Conservation (phyloP, 2,329 filamentous ascomycete genomes). For the Thermoascus crustaceus region DNA sequence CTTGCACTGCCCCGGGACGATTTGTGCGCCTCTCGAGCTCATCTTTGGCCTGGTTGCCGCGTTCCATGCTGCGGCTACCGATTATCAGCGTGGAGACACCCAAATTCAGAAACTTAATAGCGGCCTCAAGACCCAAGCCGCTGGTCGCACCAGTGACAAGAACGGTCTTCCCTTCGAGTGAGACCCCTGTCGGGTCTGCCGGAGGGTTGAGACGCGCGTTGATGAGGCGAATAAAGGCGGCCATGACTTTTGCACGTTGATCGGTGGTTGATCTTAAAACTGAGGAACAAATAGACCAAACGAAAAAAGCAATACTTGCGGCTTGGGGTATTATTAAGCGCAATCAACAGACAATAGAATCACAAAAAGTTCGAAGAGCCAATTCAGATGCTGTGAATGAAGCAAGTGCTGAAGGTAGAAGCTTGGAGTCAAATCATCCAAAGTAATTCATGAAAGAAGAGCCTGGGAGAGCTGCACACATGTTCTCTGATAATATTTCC, state of each 20-base stretch:
- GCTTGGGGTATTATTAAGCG: not conserved
- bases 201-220: slow-evolving; percentile 17
- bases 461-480: too few relatives aligned
- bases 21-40: slow-evolving; percentile 28
- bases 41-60: slow-evolving; percentile 35
- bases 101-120: slow-evolving; percentile 39
- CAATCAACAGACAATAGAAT: not conserved
- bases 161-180: slow-evolving; percentile 40
- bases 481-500: too few relatives aligned
- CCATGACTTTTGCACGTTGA: too few relatives aligned
- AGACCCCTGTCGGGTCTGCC: slow-evolving; percentile 25
- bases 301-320: too few relatives aligned
- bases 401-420: too few relatives aligned
- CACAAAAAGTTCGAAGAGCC: too few relatives aligned
- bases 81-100: slow-evolving; percentile 39
- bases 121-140: slow-evolving; percentile 44
- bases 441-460: too few relatives aligned
- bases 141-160: slow-evolving; percentile 45
- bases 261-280: not conserved
- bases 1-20: slow-evolving; percentile 28
- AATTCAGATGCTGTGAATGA: too few relatives aligned
- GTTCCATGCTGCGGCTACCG: slow-evolving; percentile 36
- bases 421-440: too few relatives aligned
- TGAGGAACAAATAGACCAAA: too few relatives aligned
- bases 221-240: not conserved